phyloP scores from a whole-genome alignment of 805 yeast species.

The Cephaloascus albidus region DNA sequence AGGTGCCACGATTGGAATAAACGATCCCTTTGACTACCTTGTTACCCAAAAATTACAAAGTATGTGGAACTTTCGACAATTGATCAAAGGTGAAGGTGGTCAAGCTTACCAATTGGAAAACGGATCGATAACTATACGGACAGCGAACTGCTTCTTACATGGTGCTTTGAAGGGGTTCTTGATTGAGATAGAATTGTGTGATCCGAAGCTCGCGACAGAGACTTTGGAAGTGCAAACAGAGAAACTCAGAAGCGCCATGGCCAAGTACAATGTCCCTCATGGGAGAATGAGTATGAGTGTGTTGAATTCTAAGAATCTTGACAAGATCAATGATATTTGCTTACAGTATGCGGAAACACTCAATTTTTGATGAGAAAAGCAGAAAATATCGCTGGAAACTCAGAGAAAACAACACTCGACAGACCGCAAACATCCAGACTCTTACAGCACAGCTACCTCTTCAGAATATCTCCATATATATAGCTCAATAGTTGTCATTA shows the following conservation, averaged over 20 bases:
- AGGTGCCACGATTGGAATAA: slow-evolving; percentile 46
- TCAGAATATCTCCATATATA: too few relatives aligned
- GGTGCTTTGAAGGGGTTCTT: slow-evolving; percentile 67
- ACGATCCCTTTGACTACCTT: slow-evolving; percentile 49
- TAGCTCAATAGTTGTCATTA: too few relatives aligned
- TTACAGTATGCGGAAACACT: slow-evolving; percentile 30
- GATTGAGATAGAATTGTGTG: slow-evolving; percentile 42
- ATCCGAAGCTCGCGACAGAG: slow-evolving; percentile 5
- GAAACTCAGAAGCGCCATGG: slow-evolving; percentile 16
- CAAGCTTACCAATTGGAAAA: slow-evolving; percentile 46
- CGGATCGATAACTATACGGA: slow-evolving; percentile 45
- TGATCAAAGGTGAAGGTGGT: slow-evolving; percentile 70
- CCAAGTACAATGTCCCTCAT: slow-evolving; percentile 26
- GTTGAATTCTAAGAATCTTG: slow-evolving; percentile 15
- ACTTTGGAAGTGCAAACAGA: slow-evolving; percentile 4
- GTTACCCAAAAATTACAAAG: slow-evolving; percentile 52
- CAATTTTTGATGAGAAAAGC: slow-evolving; percentile 17
- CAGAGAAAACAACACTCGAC: too few relatives aligned
- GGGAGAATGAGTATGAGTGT: slow-evolving; percentile 25
- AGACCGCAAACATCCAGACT: too few relatives aligned
- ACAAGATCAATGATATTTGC: slow-evolving; percentile 28
- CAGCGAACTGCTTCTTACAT: slow-evolving; percentile 66
- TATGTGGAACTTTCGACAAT: slow-evolving; percentile 62
- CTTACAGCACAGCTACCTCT: too few relatives aligned
- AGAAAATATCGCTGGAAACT: neutral